A percentile compares a stretch with the other conserved stretches of the same genome.
Evolutionary conservation across 352 stramenopile genomes (phyloP).

Genomic region (Pythium rhizo-oryzae): DNA sequence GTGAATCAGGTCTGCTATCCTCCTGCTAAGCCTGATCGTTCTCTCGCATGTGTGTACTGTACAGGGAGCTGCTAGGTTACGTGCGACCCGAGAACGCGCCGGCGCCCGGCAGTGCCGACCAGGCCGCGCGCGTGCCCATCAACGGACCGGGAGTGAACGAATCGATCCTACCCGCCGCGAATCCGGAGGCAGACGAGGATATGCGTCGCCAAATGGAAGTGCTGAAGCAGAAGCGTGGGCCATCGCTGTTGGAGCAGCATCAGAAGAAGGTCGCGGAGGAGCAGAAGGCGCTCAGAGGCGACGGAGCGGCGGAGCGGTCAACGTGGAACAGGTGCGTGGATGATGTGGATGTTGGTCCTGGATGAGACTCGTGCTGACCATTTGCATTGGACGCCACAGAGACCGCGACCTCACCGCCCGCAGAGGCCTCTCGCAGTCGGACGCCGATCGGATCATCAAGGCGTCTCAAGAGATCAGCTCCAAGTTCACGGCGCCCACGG

Average conservation of each 20-base stretch:
- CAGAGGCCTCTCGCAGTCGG: slow-evolving; percentile 64
- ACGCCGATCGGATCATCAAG: slow-evolving; percentile 74
- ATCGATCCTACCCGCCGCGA: slow-evolving; percentile 68
- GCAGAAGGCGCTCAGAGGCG: slow-evolving; percentile 36
- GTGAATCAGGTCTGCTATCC: no score
- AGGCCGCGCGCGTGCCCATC: slow-evolving; percentile 14
- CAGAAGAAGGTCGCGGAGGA: slow-evolving; percentile 59
- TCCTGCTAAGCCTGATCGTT: no score
- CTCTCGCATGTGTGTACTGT: not conserved
- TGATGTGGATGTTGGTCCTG: not conserved
- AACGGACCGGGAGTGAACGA: slow-evolving; percentile 45
- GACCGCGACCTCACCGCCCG: slow-evolving; percentile 70
- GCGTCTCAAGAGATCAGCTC: slow-evolving; percentile 82
- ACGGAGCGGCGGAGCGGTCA: not conserved
- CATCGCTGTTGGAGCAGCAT: slow-evolving; percentile 79
- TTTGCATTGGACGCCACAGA: slow-evolving; percentile 27
- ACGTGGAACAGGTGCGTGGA: slow-evolving; percentile 66
- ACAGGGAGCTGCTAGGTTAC: slow-evolving; percentile 81
- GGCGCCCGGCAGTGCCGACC: slow-evolving; percentile 7
- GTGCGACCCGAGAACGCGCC: slow-evolving; percentile 74
- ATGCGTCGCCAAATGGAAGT: slow-evolving; percentile 75
- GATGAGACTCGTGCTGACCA: not conserved
- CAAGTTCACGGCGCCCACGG: slow-evolving; percentile 84
- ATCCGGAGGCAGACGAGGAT: slow-evolving; percentile 63
- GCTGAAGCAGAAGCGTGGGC: slow-evolving; percentile 55